Percentiles rank a stretch among this genome's conserved stretches.
Conservation (phyloP, 768 basidiomycete species). For the Hygrophoropsis aurantiaca region DNA sequence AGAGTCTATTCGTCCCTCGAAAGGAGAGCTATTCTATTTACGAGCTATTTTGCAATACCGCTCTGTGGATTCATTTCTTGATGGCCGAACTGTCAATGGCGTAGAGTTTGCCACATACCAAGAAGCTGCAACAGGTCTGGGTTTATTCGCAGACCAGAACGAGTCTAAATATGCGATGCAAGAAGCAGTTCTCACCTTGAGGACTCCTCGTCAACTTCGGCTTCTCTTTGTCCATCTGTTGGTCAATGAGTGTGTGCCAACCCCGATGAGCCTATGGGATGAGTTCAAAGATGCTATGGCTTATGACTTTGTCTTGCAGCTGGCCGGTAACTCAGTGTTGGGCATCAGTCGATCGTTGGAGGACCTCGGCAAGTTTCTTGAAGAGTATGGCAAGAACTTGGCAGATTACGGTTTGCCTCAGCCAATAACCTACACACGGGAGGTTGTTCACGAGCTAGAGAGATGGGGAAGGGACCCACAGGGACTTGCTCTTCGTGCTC, state of each 20-base stretch:
- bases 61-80: slow-evolving; percentile 15
- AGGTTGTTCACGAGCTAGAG: slow-evolving; percentile 26
- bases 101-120: slow-evolving; percentile 16
- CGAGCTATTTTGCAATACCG: slow-evolving; percentile 22
- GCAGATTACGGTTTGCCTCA: slow-evolving; percentile 28
- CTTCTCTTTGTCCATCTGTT: slow-evolving; percentile 39
- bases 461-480: slow-evolving; percentile 17
- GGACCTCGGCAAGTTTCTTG: slow-evolving; percentile 18
- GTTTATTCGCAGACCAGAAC: slow-evolving; percentile 21
- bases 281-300: slow-evolving; percentile 20
- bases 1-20: slow-evolving; percentile 18
- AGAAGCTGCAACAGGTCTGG: slow-evolving; percentile 19
- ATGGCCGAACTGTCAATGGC: slow-evolving; percentile 24
- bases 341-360: slow-evolving; percentile 22
- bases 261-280: slow-evolving; percentile 30
- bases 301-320: slow-evolving; percentile 10
- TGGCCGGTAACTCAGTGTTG: not conserved
- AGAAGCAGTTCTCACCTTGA: slow-evolving; percentile 32
- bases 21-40: slow-evolving; percentile 36
- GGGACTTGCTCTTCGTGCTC: slow-evolving; percentile 8
- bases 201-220: slow-evolving; percentile 37
- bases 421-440: slow-evolving; percentile 13
- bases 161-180: slow-evolving; percentile 29
- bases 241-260: slow-evolving; percentile 29
- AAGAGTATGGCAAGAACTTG: slow-evolving; percentile 25